Evolutionary conservation across 1,139 yeast species (phyloP).

Genomic region (Kodamaea anthophila): DNA sequence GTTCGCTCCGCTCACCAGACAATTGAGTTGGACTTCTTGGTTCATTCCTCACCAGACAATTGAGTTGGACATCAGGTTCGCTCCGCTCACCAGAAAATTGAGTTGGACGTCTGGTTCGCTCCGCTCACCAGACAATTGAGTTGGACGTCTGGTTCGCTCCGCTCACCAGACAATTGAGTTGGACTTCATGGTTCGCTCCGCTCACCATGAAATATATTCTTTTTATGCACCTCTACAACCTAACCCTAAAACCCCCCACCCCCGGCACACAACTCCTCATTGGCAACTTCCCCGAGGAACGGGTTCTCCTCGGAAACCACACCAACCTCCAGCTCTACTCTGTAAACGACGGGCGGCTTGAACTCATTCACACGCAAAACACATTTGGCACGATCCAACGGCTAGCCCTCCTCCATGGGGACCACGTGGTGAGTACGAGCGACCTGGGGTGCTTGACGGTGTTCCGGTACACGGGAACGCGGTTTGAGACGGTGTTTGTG

Average conservation of each 20-base stretch:
- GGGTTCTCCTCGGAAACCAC: slow-evolving; percentile 55
- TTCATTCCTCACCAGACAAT: too few species aligned
- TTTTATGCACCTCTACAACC: slow-evolving; percentile 45
- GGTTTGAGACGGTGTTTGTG: slow-evolving; percentile 46
- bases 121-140: too few species aligned
- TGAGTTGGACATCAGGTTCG: too few species aligned
- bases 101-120: too few species aligned
- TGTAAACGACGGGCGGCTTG: slow-evolving; percentile 54
- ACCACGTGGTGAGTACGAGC: slow-evolving; percentile 61
- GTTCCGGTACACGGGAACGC: slow-evolving; percentile 37
- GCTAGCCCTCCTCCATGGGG: slow-evolving; percentile 48
- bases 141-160: too few species aligned
- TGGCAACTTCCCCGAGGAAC: slow-evolving; percentile 70
- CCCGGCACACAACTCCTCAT: slow-evolving; percentile 48
- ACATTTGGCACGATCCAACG: slow-evolving; percentile 56
- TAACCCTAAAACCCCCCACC: slow-evolving; percentile 57
- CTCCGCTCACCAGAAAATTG: too few species aligned
- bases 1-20: too few species aligned
- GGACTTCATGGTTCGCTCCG: too few species aligned
- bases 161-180: too few species aligned
- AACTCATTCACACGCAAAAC: slow-evolving; percentile 35
- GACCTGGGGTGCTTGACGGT: slow-evolving; percentile 76
- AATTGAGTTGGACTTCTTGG: too few species aligned
- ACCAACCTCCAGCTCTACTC: slow-evolving; percentile 48
- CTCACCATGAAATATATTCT: not conserved